phyloP scores from a whole-genome alignment of 768 basidiomycete species.

The Pleurotus sapidus region DNA sequence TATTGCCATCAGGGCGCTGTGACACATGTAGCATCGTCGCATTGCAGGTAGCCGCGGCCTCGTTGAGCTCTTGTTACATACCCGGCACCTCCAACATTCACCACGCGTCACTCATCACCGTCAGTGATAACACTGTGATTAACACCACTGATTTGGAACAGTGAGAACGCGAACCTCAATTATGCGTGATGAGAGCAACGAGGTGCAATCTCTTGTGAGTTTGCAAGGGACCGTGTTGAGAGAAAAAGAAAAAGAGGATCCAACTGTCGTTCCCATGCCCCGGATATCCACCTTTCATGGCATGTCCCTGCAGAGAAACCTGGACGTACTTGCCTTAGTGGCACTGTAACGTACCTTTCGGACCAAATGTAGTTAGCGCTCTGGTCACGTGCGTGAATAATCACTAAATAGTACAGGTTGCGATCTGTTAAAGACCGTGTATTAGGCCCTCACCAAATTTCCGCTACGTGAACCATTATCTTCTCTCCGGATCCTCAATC shows the following conservation, averaged over 20 bases:
- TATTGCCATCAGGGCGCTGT: too few species aligned
- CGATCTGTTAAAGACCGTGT: not conserved
- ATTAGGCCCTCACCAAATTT: not conserved
- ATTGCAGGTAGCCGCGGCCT: too few species aligned
- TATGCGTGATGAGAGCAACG: not conserved
- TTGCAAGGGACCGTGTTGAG: not conserved
- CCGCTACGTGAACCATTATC: not conserved
- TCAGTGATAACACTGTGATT: too few species aligned
- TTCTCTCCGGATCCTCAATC: not conserved
- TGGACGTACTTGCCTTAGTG: not conserved
- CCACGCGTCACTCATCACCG: too few species aligned
- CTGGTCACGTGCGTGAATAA: not conserved
- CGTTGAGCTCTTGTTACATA: too few species aligned
- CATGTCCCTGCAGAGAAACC: not conserved
- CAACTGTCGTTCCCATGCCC: not conserved
- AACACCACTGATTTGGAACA: too few species aligned
- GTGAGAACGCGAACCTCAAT: too few species aligned
- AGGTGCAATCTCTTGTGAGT: not conserved
- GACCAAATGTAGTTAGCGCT: not conserved
- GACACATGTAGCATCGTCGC: too few species aligned
- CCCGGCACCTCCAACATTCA: too few species aligned
- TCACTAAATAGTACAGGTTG: not conserved
- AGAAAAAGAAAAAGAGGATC: not conserved
- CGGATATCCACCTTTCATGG: not conserved
- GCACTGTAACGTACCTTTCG: not conserved